These are phyloP conservation scores for Xylariaceae sp. DNA, from an alignment of 2,329 filamentous ascomycete species.

Conservation along the genomic window DNA sequence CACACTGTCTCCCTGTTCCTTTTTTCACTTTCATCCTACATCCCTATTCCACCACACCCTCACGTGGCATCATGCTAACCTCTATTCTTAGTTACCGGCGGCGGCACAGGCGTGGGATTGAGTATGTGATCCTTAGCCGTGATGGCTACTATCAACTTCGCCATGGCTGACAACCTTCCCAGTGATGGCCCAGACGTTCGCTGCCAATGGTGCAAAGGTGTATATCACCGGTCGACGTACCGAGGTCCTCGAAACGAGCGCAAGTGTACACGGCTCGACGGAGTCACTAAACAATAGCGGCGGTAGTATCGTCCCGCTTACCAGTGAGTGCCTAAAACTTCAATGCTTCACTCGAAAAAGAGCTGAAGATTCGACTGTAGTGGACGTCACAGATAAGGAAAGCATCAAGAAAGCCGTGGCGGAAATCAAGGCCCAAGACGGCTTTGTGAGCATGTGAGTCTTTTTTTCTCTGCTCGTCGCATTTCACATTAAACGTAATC, in stretches of 20 bases:
- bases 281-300: constrained; percentile 33
- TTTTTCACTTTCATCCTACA: background rate
- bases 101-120: constrained; percentile 27
- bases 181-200: constrained; percentile 44
- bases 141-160: background rate
- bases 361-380: no score
- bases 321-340: no score
- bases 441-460: constrained; percentile 44
- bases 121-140: constrained; percentile 16
- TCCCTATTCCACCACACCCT: constrained; percentile 1
- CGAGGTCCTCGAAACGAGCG: constrained; percentile 39
- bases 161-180: constrained; percentile 1
- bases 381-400: constrained; percentile 49
- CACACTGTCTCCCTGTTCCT: background rate
- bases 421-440: constrained; percentile 49
- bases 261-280: constrained; percentile 43
- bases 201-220: constrained; percentile 38
- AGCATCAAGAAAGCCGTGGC: constrained; percentile 45
- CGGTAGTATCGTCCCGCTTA: constrained; percentile 44
- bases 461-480: background rate
- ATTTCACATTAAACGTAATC: no score
- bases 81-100: constrained; percentile 24
- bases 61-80: no score
- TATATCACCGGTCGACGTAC: constrained; percentile 40
- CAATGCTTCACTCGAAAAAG: no score